Evolutionary conservation across 345 rosid species (phyloP), one percentile per base, ranked within the genome.

Genomic region (Clarkia xantiana): DNA sequence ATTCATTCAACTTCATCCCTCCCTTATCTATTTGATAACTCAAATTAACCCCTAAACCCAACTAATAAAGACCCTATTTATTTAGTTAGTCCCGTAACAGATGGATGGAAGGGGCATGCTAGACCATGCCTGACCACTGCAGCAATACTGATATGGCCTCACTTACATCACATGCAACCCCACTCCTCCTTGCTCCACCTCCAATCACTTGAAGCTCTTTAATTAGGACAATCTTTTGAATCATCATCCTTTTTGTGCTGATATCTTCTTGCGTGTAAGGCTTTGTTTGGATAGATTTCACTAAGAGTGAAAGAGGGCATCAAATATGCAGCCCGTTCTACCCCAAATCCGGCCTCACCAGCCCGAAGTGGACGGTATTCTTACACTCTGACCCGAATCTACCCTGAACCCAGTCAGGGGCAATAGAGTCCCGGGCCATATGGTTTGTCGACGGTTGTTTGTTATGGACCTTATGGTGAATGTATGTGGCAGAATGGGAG

Each of bases 261-360:
- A 8, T 44, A 14, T 17, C n/a, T 44, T 1, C 6, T 16, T 4
- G n/a, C 16, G 7, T 2, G 6, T 22, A 2, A 5, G 25, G 25
- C 3, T 2, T 2, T 2, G 2, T 2, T 5, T 2, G 5, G 5
- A 2, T 5, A 22, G 25, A 2, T 5, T 22, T 22, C 5, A 5
- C 5, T 22, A 22, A 2, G 5, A 22, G 25, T 5, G 3, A 22
- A 22, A 22, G 2, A 5, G 25, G 5, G 49, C 75, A 14, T 86
- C 82, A 42, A 86, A 83, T 8, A 49, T 70, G 77, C 98, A 83
- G 14, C 91, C 86, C 0, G 86, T 91, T 54, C 98, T 81, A 3
- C 84, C 96, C 96, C 94, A 86, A 13, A 91, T 73, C 54, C 94
- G 74, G 23, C 89, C 98, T 3, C 94, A 86, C 96, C 98, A 91